A percentile compares a stretch with the other conserved stretches of the same genome.
These are phyloP conservation scores for Russula sp. DNA, from an alignment of 768 basidiomycete genomes.

Conservation along the genomic window DNA sequence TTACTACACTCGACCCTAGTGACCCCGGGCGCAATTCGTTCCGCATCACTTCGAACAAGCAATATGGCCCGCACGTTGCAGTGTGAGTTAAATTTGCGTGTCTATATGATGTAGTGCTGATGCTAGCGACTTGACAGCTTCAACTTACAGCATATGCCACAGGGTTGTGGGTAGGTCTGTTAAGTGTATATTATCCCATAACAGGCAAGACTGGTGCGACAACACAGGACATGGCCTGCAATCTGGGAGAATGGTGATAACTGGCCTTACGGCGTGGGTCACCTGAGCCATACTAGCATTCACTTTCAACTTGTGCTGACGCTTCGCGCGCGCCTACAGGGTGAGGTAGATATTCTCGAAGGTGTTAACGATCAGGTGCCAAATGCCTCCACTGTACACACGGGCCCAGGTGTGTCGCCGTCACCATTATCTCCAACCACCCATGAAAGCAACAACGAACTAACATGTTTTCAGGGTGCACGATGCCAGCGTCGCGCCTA, in stretches of 20 bases:
- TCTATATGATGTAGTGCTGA: constrained; percentile 15
- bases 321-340: constrained; percentile 31
- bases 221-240: constrained; percentile 44
- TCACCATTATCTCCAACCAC: neutral
- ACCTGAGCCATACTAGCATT: neutral
- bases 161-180: constrained; percentile 46
- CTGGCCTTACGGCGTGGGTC: constrained; percentile 45
- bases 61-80: constrained; percentile 47
- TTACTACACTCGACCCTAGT: constrained; percentile 38
- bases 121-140: constrained; percentile 29
- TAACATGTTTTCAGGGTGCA: constrained; percentile 40
- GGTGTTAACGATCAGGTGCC: constrained; percentile 52
- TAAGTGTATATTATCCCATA: constrained; percentile 7
- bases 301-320: constrained; percentile 6
- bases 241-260: constrained; percentile 46
- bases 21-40: constrained; percentile 57
- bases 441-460: neutral
- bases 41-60: constrained; percentile 47
- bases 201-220: constrained; percentile 5
- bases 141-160: constrained; percentile 54
- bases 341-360: constrained; percentile 50
- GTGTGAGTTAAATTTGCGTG: constrained; percentile 36
- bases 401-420: constrained; percentile 31
- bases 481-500: constrained; percentile 42
- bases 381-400: constrained; percentile 53